A percentile compares a stretch with the other conserved stretches of the same genome.
Evolutionary conservation across 495 filamentous ascomycete species (phyloP).

Genomic region (Polyplosphaeria fusca): DNA sequence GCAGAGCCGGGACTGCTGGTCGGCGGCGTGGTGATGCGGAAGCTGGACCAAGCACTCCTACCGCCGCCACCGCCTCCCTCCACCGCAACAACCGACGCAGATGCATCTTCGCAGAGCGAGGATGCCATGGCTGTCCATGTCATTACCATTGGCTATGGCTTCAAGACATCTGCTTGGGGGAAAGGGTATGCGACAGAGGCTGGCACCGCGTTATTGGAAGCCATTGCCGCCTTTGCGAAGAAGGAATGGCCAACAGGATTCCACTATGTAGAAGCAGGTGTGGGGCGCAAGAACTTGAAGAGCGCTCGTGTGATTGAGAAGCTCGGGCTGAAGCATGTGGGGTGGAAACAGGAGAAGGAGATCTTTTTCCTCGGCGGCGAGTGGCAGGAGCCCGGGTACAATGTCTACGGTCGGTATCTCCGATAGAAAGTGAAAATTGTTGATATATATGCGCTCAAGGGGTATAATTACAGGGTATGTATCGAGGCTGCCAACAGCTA

Average conservation of each 20-base stretch:
- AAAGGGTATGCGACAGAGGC: conserved; percentile 21
- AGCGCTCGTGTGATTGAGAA: conserved; percentile 10
- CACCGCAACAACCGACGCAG: too few species aligned
- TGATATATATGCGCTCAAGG: too few species aligned
- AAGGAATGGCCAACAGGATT: neutral
- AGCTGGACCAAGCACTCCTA: neutral
- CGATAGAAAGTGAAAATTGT: too few species aligned
- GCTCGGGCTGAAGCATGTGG: conserved; percentile 15
- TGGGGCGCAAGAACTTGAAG: neutral
- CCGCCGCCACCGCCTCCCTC: neutral
- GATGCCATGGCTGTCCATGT: neutral
- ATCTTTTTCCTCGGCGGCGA: too few species aligned
- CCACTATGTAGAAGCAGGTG: neutral
- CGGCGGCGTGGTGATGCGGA: neutral
- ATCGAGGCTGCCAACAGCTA: too few species aligned
- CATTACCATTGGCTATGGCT: conserved; percentile 8
- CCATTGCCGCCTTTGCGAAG: neutral
- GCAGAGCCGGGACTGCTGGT: neutral
- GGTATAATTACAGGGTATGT: too few species aligned
- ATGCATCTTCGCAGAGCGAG: neutral
- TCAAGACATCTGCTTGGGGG: conserved; percentile 4
- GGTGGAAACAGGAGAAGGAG: too few species aligned
- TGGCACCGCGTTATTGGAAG: neutral
- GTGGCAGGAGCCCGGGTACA: too few species aligned
- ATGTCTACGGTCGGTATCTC: too few species aligned